A percentile compares a stretch with the other conserved stretches of the same genome.
Evolutionary conservation across 2,329 filamentous ascomycete genomes (phyloP).

Genomic region (Geosmithia putterillii): DNA sequence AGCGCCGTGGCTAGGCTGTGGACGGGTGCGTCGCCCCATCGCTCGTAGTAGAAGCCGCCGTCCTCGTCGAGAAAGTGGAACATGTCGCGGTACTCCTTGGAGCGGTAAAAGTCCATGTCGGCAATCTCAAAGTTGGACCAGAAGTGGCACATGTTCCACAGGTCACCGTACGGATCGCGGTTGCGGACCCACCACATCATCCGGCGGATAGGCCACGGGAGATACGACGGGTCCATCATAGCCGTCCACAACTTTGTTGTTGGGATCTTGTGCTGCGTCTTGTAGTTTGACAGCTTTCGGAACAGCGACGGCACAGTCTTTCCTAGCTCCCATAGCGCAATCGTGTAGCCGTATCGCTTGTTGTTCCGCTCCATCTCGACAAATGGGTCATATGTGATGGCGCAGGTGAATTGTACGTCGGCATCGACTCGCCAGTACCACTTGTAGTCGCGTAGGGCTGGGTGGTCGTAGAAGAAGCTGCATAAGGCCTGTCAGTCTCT

Average conservation of each 20-base stretch:
- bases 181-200: constrained; percentile 21
- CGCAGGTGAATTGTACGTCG: constrained; percentile 29
- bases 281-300: constrained; percentile 26
- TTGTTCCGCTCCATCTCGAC: constrained; percentile 28
- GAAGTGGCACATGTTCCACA: constrained; percentile 31
- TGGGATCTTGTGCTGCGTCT: constrained; percentile 19
- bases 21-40: constrained; percentile 31
- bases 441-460: constrained; percentile 25
- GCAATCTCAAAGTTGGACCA: constrained; percentile 37
- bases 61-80: constrained; percentile 25
- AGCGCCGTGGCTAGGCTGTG: constrained; percentile 29
- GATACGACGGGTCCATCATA: constrained; percentile 37
- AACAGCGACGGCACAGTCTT: constrained; percentile 28
- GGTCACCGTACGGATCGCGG: constrained; percentile 24
- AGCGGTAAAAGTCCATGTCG: constrained; percentile 30
- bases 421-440: constrained; percentile 36
- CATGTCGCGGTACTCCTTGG: constrained; percentile 24
- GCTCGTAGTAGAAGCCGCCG: constrained; percentile 30
- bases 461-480: constrained; percentile 29
- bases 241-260: constrained; percentile 29
- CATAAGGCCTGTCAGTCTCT: constrained; percentile 3
- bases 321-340: constrained; percentile 28
- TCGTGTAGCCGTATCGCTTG: constrained; percentile 31
- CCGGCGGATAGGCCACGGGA: constrained; percentile 28
- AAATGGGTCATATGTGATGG: constrained; percentile 34